phyloP scores from a whole-genome alignment of 2,329 filamentous ascomycete genomes.

The Chalaropsis thielavioides region DNA sequence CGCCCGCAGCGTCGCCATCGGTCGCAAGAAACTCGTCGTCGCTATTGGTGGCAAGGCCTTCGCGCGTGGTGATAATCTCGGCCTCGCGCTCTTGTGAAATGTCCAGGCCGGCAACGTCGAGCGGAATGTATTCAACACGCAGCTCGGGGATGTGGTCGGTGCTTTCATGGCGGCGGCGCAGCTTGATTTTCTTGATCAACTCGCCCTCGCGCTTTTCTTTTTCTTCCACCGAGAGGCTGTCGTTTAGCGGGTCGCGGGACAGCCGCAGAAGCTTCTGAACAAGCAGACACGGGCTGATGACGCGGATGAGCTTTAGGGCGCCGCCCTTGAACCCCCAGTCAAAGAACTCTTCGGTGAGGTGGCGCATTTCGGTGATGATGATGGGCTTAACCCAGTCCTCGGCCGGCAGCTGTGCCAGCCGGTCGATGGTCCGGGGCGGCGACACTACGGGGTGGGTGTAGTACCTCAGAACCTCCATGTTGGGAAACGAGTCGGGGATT shows the following conservation, averaged over 20 bases:
- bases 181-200: conserved; percentile 52
- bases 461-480: conserved; percentile 62
- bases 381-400: conserved; percentile 49
- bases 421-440: conserved; percentile 38
- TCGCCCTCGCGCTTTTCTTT: conserved; percentile 32
- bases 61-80: conserved; percentile 44
- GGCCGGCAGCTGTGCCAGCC: conserved; percentile 31
- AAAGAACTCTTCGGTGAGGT: conserved; percentile 65
- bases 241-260: conserved; percentile 6
- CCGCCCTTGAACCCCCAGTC: conserved; percentile 71
- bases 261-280: conserved; percentile 39
- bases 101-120: conserved; percentile 63
- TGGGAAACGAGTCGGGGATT: conserved; percentile 72
- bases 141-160: conserved; percentile 66
- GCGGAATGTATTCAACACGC: conserved; percentile 62
- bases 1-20: conserved; percentile 25
- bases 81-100: conserved; percentile 44
- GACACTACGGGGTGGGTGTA: conserved; percentile 85
- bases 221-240: conserved; percentile 21
- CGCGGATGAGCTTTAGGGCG: conserved; percentile 70
- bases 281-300: conserved; percentile 63
- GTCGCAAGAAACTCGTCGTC: conserved; percentile 45
- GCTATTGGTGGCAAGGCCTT: conserved; percentile 45
- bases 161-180: conserved; percentile 52
- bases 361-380: conserved; percentile 51